These are phyloP conservation scores for Alternaria panax DNA, from an alignment of 2,329 filamentous ascomycete genomes.

Conservation along the genomic window DNA sequence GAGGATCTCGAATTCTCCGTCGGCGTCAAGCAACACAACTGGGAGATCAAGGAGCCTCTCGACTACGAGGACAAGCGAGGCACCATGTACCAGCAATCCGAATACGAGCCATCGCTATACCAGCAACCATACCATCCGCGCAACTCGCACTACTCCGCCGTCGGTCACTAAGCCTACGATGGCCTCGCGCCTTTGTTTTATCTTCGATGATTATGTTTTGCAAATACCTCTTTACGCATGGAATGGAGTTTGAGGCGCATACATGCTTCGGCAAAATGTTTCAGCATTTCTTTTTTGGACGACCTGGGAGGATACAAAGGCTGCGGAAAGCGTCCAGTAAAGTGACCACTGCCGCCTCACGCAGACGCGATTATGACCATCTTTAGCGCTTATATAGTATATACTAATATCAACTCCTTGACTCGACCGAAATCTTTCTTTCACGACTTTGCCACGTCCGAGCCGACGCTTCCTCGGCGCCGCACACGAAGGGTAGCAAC, in stretches of 20 bases:
- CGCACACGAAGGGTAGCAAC: neutral
- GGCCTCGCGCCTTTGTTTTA: conserved; percentile 1
- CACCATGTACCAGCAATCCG: conserved; percentile 74
- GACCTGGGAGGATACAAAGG: neutral
- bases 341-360: neutral
- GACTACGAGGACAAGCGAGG: conserved; percentile 82
- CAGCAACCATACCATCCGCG: conserved; percentile 43
- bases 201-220: conserved; percentile 8
- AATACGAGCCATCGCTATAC: conserved; percentile 61
- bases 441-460: neutral
- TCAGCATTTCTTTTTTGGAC: neutral
- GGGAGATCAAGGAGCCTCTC: conserved; percentile 90
- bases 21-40: conserved; percentile 92
- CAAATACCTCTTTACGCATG: conserved; percentile 16
- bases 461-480: neutral
- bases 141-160: conserved; percentile 46
- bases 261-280: conserved; percentile 5
- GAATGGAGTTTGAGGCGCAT: conserved; percentile 21
- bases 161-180: conserved; percentile 35
- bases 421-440: neutral
- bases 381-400: conserved; percentile 23
- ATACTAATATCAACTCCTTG: conserved; percentile 24
- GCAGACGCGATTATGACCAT: conserved; percentile 9
- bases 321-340: conserved; percentile 1
- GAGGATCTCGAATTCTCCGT: conserved; percentile 99